Conservation (phyloP, 441 rosid species). For the Erodium texanum region DNA sequence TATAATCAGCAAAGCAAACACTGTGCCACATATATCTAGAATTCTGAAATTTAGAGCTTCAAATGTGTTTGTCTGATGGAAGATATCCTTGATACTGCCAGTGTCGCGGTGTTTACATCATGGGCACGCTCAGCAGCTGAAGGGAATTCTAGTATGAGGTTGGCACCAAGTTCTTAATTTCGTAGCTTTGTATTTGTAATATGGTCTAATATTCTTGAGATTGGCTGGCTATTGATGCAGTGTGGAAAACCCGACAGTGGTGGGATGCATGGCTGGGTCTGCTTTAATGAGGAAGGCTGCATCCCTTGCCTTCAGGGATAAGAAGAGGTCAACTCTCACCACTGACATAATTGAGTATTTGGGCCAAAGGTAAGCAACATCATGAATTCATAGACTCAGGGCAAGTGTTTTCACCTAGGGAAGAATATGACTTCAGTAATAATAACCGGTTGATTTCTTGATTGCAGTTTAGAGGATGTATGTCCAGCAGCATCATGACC, state of each 20-base stretch:
- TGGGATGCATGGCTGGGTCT: slow-evolving; percentile 83
- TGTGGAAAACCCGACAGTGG: slow-evolving; percentile 43
- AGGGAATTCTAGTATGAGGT: slow-evolving; percentile 36
- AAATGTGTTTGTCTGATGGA: neutral
- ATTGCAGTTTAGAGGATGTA: slow-evolving; percentile 66
- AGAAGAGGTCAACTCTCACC: slow-evolving; percentile 77
- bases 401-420: neutral
- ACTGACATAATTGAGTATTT: slow-evolving; percentile 64
- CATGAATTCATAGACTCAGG: neutral
- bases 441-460: neutral
- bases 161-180: no score
- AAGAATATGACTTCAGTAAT: no score
- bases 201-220: neutral
- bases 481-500: slow-evolving; percentile 35
- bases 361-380: slow-evolving; percentile 71
- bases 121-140: slow-evolving; percentile 52
- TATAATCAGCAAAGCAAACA: neutral
- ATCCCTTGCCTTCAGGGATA: slow-evolving; percentile 49
- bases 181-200: no score
- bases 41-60: slow-evolving; percentile 1
- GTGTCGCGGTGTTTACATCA: slow-evolving; percentile 75
- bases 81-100: slow-evolving; percentile 23
- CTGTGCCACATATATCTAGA: neutral
- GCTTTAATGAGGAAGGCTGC: slow-evolving; percentile 81
- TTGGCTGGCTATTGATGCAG: slow-evolving; percentile 24